phyloP scores from a whole-genome alignment of 306 rosid species.

The Mimosa bimucronata region DNA sequence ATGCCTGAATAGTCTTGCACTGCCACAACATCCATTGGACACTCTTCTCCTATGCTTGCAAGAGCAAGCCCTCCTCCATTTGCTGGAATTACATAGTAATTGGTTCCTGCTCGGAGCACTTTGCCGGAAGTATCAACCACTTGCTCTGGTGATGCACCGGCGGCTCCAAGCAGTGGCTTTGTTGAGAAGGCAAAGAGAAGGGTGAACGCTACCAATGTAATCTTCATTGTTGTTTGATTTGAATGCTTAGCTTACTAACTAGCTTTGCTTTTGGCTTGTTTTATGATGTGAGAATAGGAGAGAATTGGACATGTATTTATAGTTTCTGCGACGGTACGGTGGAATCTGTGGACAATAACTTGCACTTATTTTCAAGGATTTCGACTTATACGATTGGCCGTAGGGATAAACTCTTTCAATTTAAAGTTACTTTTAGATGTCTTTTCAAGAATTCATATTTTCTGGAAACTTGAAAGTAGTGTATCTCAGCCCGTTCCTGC shows the following conservation, averaged over 20 bases:
- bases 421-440: background rate
- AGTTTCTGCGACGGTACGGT: background rate
- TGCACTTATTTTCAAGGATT: background rate
- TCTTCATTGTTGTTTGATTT: background rate
- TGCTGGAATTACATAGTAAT: constrained; percentile 41
- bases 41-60: constrained; percentile 24
- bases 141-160: constrained; percentile 6
- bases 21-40: constrained; percentile 50
- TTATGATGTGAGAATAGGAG: background rate
- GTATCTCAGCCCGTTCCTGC: background rate
- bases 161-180: constrained; percentile 27
- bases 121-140: constrained; percentile 48
- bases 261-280: background rate
- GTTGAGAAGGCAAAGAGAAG: constrained; percentile 32
- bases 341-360: background rate
- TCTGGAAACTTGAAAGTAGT: background rate
- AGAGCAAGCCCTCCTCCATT: constrained; percentile 45
- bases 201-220: constrained; percentile 14
- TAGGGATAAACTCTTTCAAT: background rate
- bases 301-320: background rate
- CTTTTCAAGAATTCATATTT: no score
- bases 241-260: background rate
- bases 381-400: background rate
- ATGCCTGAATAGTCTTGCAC: constrained; percentile 22
- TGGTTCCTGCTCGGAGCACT: constrained; percentile 24